Base-by-base conservation (phyloP, 345 rosid genomes). In the Eucalyptus coolabah region DNA sequence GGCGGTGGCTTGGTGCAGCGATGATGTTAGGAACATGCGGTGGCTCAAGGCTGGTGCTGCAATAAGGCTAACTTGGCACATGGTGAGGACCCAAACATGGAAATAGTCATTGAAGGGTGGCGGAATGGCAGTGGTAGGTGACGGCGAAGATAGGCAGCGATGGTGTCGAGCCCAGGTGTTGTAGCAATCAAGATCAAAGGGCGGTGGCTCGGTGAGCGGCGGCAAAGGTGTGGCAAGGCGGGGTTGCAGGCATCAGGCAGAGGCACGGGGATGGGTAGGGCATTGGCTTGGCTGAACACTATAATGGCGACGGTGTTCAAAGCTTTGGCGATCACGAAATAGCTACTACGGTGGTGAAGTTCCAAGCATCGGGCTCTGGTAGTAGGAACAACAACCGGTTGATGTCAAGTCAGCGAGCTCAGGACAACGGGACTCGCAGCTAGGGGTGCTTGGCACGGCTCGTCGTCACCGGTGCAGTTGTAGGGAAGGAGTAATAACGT, bases 21-120 rank as follows among this genome's bases (percentile, higher is more conserved):
- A 50, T 50, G 51, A 0, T 50, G 51, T 50, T 50, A 0, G 3
- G 51, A 50, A 0, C 50, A 0, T 1, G 0, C 0, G 6, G 0
- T 50, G 51, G 51, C 51, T 50, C 0, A 17, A 2, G 51, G 51
- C 0, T 50, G 0, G 51, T 50, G 51, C 6, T 50, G 3, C 51
- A 50, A 50, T 3, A 50, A 0, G 51, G 51, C 51, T 50, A 0
- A 50, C 6, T 50, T 0, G 0, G 17, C 51, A 50, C 6, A 0
- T n/a, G n/a, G 0, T 0, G 6, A 0, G 51, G 51, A 50, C 51
- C 51, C 50, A 50, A 50, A 50, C 50, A 50, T 0, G 50, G 6
- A 0, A 6, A 50, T 50, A 50, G 2, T 50, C 0, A 0, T 5
- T 6, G 0, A 50, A 6, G 50, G 50, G 50, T 50, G 51, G 51